Base-by-base conservation (phyloP, 108 stramenopile genomes). In the Asterionellopsis glacialis region DNA sequence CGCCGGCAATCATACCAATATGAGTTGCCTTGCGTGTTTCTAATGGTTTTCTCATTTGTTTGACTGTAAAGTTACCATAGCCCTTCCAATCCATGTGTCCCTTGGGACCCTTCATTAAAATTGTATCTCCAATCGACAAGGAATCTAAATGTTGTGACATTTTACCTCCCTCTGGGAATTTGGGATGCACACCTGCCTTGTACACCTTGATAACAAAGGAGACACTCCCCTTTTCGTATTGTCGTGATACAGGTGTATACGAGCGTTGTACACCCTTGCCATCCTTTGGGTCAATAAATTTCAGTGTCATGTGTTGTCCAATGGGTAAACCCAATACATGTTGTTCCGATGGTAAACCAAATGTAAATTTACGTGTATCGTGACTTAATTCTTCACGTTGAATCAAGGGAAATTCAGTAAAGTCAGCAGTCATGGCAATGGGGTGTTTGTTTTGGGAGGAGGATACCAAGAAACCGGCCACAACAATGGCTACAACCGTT, bases 1-100 rank as follows among this genome's bases (percentile, higher is more conserved):
- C 98, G 9, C 98, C 98, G 19, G 97, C 97, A 63, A 99, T 90
- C 95, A 98, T 93, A 39, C 89, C 91, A 61, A 99, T 73, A 55
- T 90, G 74, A 6, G 72, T 76, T 39, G 74, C 76, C 12, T 61
- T 70, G 9, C 90, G 76, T 23, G 56, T 41, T 63, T 88, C 69
- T 15, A 76, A 53, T 23, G 84, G 81, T 69, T 85, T 85, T 28
- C 79, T 81, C 56, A 85, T 75, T 15, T 80, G 80, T 45, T 89
- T 77, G 61, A 89, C 76, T 13, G 67, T 74, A 61, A 91, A 90
- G 7, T 64, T 80, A 45, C 90, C 93, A 53, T 72, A 76, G 0
- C 68, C 71, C 39, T 74, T 66, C 59, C 90, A 96, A 48, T 82
- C 75, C 75, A 91, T 64, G 79, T 89, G 85, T 49, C 93, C 91